Base-by-base conservation (phyloP, 1,139 yeast species). In the Hemisphaericaspora xylofermentans region DNA sequence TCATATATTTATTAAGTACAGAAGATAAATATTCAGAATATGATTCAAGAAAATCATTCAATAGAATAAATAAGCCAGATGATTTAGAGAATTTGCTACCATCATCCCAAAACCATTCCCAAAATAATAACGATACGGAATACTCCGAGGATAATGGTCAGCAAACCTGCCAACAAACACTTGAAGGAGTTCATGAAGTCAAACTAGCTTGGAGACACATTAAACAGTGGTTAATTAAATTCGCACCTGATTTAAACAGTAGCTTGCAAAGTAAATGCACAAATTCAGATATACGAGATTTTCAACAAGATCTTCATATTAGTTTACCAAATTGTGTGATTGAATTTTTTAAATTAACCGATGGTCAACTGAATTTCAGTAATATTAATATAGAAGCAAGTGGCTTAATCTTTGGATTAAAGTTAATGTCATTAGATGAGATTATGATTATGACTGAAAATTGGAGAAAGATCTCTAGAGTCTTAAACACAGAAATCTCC, bases 181-280 rank as follows among this genome's bases (percentile, higher is more conserved):
- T 29, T 9, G 80, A 74, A 34, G 88, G 88, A 7, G 81, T 81
- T 9, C 80, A 82, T 47, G 88, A 82, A 52, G 74, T 75, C 1
- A 64, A 77, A 29, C 64, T 81, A 32, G 87, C 88, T 0, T 83
- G 89, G 89, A 71, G 84, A 52, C 85, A 80, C 51, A 80, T 83
- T 39, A 81, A 80, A 47, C 66, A 73, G 28, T 82, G 88, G 87
- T 61, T 82, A 6, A 56, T 63, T 16, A 76, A 71, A 45, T 63
- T 80, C 52, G 74, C 77, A 24, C 75, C 79, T 0, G 88, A 82
- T 54, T 57, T 82, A 45, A 66, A 66, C 48, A 76, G 78, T 18
- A 68, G 85, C 0, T 63, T 84, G 31, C 78, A 81, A 50, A 79
- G 76, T 42, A 82, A 84, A 21, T 82, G 87, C 54, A 82, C 91